Evolutionary conservation across 352 stramenopile genomes (phyloP).

Genomic region (Globisporangium emineosum): DNA sequence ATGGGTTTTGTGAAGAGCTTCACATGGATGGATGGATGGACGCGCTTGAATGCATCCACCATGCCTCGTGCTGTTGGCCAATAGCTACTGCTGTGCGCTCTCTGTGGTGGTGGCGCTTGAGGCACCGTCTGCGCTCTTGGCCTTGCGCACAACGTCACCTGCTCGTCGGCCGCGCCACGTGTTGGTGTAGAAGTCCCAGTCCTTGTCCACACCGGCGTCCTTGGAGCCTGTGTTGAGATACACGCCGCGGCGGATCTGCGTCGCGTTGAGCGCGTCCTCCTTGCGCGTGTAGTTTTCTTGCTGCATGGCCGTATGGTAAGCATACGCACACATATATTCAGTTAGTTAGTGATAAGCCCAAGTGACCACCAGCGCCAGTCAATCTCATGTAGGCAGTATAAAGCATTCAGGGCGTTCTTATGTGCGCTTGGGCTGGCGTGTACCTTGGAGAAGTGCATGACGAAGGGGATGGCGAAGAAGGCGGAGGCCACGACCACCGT

Average conservation of each 20-base stretch:
- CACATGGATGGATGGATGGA: neutral
- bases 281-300: slow-evolving; percentile 62
- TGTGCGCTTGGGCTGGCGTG: neutral
- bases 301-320: slow-evolving; percentile 24
- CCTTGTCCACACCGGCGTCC: slow-evolving; percentile 75
- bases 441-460: slow-evolving; percentile 69
- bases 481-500: slow-evolving; percentile 42
- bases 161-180: slow-evolving; percentile 56
- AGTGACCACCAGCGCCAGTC: neutral
- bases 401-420: neutral
- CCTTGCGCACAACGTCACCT: slow-evolving; percentile 19
- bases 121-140: slow-evolving; percentile 15
- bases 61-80: slow-evolving; percentile 3
- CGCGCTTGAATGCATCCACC: too few species aligned
- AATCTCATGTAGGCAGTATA: too few species aligned
- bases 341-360: neutral
- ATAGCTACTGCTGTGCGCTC: slow-evolving; percentile 3
- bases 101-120: neutral
- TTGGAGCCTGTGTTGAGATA: slow-evolving; percentile 82
- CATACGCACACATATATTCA: neutral
- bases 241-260: slow-evolving; percentile 71
- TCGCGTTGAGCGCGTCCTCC: slow-evolving; percentile 57
- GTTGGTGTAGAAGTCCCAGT: slow-evolving; percentile 77
- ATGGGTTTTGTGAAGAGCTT: slow-evolving; percentile 4
- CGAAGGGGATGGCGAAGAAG: slow-evolving; percentile 76